Evolutionary conservation across 495 filamentous ascomycete genomes (phyloP).

Genomic region (Neurospora africana): DNA sequence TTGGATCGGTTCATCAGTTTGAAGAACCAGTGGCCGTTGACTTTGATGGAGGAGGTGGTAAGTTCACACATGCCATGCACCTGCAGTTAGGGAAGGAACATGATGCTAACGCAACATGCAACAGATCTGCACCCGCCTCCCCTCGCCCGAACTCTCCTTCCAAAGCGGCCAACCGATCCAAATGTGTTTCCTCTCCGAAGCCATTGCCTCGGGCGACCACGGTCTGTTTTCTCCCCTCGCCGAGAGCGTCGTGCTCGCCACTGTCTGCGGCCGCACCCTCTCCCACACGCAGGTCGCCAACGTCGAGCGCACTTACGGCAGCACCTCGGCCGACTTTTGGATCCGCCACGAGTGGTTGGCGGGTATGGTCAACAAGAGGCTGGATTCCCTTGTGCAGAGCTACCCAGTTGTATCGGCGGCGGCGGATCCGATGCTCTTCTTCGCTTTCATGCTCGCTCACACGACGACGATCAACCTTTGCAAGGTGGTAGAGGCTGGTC

Average conservation of each 20-base stretch:
- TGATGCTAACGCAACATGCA: neutral
- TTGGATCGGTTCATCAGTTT: constrained; percentile 44
- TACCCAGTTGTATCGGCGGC: constrained; percentile 25
- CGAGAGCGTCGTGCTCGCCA: constrained; percentile 38
- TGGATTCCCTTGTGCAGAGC: constrained; percentile 24
- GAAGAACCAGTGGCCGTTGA: constrained; percentile 35
- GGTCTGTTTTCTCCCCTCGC: constrained; percentile 31
- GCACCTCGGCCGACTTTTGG: constrained; percentile 28
- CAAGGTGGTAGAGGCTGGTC: constrained; percentile 18
- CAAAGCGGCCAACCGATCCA: constrained; percentile 36
- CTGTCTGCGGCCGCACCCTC: constrained; percentile 36
- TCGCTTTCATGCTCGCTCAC: constrained; percentile 34
- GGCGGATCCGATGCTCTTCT: constrained; percentile 37
- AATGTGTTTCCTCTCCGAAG: constrained; percentile 34
- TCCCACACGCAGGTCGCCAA: constrained; percentile 32
- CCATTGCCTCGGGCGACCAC: constrained; percentile 26
- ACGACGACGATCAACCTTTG: constrained; percentile 34
- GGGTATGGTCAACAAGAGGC: constrained; percentile 26
- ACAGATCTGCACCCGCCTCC: constrained; percentile 36
- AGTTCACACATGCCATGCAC: constrained; percentile 3
- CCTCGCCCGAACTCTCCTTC: constrained; percentile 39
- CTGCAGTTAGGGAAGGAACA: neutral
- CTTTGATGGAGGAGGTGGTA: constrained; percentile 41
- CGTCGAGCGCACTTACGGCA: constrained; percentile 12
- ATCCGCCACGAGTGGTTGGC: constrained; percentile 40